Evolutionary conservation across 495 filamentous ascomycete genomes (phyloP), one percentile per base, ranked within the genome.

Genomic region (Neurospora pannonica): DNA sequence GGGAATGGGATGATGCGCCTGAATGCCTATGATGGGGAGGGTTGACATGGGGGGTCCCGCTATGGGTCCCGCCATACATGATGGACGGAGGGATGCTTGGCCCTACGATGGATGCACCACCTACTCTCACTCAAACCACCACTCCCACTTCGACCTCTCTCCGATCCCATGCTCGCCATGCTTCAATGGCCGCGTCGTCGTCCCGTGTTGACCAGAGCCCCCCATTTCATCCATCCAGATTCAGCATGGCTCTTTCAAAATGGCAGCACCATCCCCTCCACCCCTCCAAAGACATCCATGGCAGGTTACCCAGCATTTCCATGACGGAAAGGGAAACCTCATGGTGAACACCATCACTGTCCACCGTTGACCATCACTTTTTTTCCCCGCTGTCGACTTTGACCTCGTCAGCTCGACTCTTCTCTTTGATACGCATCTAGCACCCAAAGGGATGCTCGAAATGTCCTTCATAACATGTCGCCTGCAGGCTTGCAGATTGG

Each of bases 391-490:
- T 10, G 43, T 60, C 10, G 10, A 60, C 21, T 0, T 60, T 11
- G 38, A 38, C 38, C 48, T 67, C 54, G 13, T 67, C 28, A 34
- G 54, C 54, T 62, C 28, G 28, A 31, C 5, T 62, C 5, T 62
- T 62, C 2, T 62, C 54, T 34, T 19, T 31, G 15, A 67, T 67
- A 67, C 54, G 24, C 54, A 62, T 17, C 24, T 31, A 62, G 54
- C 15, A 36, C 62, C 38, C 73, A 40, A 72, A 46, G 71, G 19
- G 28, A 70, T 39, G 70, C 21, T 70, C 43, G 39, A 77, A 71
- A 75, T 76, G 74, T 75, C 71, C 75, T 73, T 76, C 73, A 76
- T 67, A 75, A 74, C 71, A 36, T 75, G 74, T 75, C 71, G 72
- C 74, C 76, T 78, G 81, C 79, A 78, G 74, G 70, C 48, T 39